Percentiles rank a stretch among this genome's conserved stretches.
phyloP scores from a whole-genome alignment of 2,329 filamentous ascomycete species.

The Monilinia fructicola region DNA sequence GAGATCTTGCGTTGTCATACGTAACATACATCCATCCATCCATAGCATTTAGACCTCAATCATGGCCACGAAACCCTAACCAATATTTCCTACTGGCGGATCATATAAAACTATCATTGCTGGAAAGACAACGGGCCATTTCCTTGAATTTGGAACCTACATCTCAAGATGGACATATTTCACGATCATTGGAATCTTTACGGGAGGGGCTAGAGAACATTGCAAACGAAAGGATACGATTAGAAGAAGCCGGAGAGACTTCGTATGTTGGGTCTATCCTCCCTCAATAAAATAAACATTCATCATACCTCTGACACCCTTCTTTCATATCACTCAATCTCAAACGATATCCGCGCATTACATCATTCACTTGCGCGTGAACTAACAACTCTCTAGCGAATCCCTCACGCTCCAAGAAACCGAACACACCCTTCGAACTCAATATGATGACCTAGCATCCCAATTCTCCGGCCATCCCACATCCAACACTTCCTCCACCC shows the following conservation, averaged over 20 bases:
- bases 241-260: constrained; percentile 64
- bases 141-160: constrained; percentile 69
- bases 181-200: constrained; percentile 82
- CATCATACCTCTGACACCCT: not conserved
- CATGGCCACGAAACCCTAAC: constrained; percentile 59
- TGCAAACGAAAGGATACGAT: constrained; percentile 60
- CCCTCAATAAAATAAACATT: not conserved
- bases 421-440: constrained; percentile 66
- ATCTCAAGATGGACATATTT: constrained; percentile 84
- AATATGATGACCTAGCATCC: constrained; percentile 72
- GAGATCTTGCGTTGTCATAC: no score
- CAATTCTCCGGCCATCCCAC: constrained; percentile 72
- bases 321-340: not conserved
- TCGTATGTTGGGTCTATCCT: constrained; percentile 47
- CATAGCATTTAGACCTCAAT: constrained; percentile 22
- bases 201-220: constrained; percentile 74
- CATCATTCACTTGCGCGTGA: constrained; percentile 10
- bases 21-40: no score
- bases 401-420: constrained; percentile 59
- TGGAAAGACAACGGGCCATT: constrained; percentile 85
- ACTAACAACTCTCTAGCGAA: constrained; percentile 33
- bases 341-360: not conserved
- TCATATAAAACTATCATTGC: constrained; percentile 92
- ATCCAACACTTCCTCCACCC: constrained; percentile 50
- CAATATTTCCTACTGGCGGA: constrained; percentile 93